Evolutionary conservation across 345 rosid genomes (phyloP), one percentile per base, ranked within the genome.

Genomic region (Eutrema japonicum): DNA sequence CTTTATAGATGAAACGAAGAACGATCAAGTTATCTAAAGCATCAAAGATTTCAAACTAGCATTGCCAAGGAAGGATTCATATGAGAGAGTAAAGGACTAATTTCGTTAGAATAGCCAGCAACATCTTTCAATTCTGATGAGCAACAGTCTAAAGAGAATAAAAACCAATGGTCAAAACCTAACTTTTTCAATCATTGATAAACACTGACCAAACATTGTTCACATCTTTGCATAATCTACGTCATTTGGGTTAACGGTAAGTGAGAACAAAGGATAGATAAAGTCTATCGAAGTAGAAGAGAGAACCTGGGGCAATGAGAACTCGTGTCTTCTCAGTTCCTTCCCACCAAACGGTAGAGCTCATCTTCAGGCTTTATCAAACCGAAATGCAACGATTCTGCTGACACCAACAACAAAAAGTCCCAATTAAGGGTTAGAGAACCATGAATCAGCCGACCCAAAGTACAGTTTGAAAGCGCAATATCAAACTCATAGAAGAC

Each of bases 251-350:
- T 51, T 29, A 14, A 14, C 53, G 5, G 5, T 7, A 18, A 40
- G 26, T 22, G 2, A 22, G 26, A 22, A 22, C 26, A 22, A 22
- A 22, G 26, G 26, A 22, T 22, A 22, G 26, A 22, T 22, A 22
- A 22, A 22, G 26, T 22, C 26, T 22, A 22, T 22, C 26, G 26
- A 22, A 22, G 26, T 22, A 18, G 50, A 57, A 49, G 45, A 43
- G 30, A n/a, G 68, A 9, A 57, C 84, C 80, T 27, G 85, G 77
- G 26, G 81, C 69, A 36, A 82, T 76, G 13, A 82, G 76, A 59
- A 82, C 73, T 72, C 85, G 74, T 45, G 77, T 70, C 74, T 82
- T 80, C 32, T 82, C 82, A 54, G 43, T 51, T 32, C 74, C 82
- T 65, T 79, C 77, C 79, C 82, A 76, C 79, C 85, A 79, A 76